Conservation (phyloP, 768 basidiomycete genomes). For the Hygrophoropsis aurantiaca region DNA sequence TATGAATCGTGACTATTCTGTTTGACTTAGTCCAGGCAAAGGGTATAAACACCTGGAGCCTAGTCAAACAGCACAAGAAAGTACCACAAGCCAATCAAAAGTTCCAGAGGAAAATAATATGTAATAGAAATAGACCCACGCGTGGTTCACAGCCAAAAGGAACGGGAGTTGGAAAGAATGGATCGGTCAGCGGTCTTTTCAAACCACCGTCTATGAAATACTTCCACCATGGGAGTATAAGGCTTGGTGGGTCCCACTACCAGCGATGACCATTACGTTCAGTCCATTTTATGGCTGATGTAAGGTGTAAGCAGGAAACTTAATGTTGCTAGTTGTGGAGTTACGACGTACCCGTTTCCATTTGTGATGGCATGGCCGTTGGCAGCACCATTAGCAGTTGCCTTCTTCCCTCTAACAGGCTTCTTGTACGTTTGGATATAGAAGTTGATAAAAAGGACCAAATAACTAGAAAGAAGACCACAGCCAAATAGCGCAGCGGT, state of each 20-base stretch:
- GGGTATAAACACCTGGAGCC: too few relatives aligned
- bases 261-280: conserved; percentile 7
- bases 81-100: conserved; percentile 13
- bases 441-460: conserved; percentile 95
- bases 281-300: conserved; percentile 36
- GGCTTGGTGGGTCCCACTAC: conserved; percentile 1
- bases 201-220: conserved; percentile 6
- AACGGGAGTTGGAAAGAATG: conserved; percentile 11
- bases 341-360: conserved; percentile 19
- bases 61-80: neutral
- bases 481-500: conserved; percentile 88
- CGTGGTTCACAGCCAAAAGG: conserved; percentile 14
- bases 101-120: conserved; percentile 14
- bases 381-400: conserved; percentile 35
- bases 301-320: conserved; percentile 1
- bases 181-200: conserved; percentile 3
- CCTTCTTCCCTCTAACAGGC: conserved; percentile 39
- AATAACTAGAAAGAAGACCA: conserved; percentile 82
- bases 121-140: conserved; percentile 14
- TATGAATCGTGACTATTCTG: conserved; percentile 1
- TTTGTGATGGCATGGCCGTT: conserved; percentile 38
- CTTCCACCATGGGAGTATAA: conserved; percentile 14
- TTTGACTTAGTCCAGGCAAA: conserved; percentile 5
- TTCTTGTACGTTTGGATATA: conserved; percentile 85
- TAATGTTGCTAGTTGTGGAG: neutral